A percentile compares a stretch with the other conserved stretches of the same genome.
Conservation (phyloP, 352 stramenopile genomes). For the Thraustotheca clavata region DNA sequence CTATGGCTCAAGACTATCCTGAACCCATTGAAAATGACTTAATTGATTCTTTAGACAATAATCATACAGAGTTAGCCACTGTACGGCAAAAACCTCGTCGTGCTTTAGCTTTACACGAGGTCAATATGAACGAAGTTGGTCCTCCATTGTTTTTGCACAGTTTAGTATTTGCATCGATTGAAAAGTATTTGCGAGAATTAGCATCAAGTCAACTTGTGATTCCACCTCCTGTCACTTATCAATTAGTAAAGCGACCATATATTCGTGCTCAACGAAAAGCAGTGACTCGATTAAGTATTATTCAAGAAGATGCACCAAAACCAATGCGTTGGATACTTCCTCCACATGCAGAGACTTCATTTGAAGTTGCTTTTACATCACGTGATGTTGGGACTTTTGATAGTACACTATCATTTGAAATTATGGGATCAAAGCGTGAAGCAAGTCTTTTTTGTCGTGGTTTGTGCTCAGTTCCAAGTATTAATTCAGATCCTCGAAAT, state of each 20-base stretch:
- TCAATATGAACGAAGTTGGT: constrained; percentile 36
- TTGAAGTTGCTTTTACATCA: constrained; percentile 80
- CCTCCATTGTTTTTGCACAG: constrained; percentile 48
- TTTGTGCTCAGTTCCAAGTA: constrained; percentile 79
- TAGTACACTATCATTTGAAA: constrained; percentile 83
- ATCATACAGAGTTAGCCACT: too few relatives aligned
- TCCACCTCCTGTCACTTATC: constrained; percentile 51
- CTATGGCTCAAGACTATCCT: background rate
- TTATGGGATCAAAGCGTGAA: constrained; percentile 76
- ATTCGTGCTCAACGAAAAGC: constrained; percentile 53
- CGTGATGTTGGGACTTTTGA: constrained; percentile 72
- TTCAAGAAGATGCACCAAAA: background rate
- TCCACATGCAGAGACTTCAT: constrained; percentile 39
- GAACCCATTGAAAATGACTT: background rate
- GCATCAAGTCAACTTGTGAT: constrained; percentile 50
- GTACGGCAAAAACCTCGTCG: background rate
- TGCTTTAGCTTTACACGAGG: constrained; percentile 32
- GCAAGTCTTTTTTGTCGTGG: constrained; percentile 79
- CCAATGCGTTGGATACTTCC: constrained; percentile 77
- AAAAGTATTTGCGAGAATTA: constrained; percentile 58
- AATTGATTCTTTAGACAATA: background rate
- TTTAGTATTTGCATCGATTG: constrained; percentile 40
- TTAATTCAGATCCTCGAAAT: constrained; percentile 90
- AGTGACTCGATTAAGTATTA: constrained; percentile 48
- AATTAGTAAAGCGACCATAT: constrained; percentile 64